phyloP scores from a whole-genome alignment of 2,329 filamentous ascomycete species.

The Colletotrichum trifolii region DNA sequence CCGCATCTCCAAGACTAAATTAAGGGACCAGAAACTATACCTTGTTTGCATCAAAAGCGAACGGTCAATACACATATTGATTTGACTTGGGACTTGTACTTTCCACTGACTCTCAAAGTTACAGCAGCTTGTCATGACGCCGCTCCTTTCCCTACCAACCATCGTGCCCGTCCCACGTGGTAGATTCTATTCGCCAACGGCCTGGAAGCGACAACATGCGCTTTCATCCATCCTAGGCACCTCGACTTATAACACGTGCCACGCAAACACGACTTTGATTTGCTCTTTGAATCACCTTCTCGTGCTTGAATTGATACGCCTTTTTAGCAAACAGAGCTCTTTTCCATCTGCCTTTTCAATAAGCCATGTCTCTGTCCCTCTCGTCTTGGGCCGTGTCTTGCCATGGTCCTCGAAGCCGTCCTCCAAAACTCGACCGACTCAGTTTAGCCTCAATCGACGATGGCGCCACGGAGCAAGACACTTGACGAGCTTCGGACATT shows the following conservation, averaged over 20 bases:
- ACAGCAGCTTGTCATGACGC: too few relatives aligned
- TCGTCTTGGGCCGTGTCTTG: neutral
- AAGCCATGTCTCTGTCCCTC: neutral
- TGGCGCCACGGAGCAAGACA: slow-evolving; percentile 16
- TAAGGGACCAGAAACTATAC: too few relatives aligned
- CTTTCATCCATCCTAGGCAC: slow-evolving; percentile 23
- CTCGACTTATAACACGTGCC: slow-evolving; percentile 16
- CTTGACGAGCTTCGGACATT: slow-evolving; percentile 12
- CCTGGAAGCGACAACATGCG: neutral
- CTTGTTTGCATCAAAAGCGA: too few relatives aligned
- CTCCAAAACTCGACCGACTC: neutral
- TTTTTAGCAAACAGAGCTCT: neutral
- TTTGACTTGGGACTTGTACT: too few relatives aligned
- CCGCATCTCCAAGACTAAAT: too few relatives aligned
- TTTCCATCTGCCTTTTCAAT: neutral
- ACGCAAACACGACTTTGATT: neutral
- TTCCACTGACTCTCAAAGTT: too few relatives aligned
- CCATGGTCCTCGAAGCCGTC: neutral
- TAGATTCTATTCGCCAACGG: slow-evolving; percentile 26
- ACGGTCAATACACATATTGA: too few relatives aligned
- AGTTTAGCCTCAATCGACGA: slow-evolving; percentile 4
- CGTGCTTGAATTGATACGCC: neutral
- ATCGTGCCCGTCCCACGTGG: slow-evolving; percentile 29
- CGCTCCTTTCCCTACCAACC: slow-evolving; percentile 27
- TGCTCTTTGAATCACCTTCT: neutral